These are phyloP conservation scores for Flaveria ramosissima DNA, from an alignment of 129 eudicot species.

Conservation along the genomic window DNA sequence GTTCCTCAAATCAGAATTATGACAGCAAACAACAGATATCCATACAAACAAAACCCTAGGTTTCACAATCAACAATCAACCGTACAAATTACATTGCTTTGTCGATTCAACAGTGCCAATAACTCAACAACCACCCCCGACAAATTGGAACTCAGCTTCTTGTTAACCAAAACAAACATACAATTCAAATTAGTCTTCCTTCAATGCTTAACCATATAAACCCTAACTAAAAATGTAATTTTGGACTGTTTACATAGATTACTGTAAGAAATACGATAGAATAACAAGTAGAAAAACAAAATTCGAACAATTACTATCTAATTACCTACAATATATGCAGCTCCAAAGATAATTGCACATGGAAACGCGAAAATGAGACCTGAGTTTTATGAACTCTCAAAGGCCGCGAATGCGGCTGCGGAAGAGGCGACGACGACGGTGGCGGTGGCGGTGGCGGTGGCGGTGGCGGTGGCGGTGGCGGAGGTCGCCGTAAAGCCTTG, in stretches of 20 bases:
- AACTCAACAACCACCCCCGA: not conserved
- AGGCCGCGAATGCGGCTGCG: not conserved
- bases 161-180: not conserved
- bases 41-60: not conserved
- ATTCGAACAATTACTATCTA: not conserved
- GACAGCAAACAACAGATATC: not conserved
- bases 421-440: not conserved
- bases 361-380: not conserved
- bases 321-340: slow-evolving; percentile 9
- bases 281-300: not conserved
- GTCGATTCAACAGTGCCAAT: not conserved
- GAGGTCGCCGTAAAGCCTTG: not conserved
- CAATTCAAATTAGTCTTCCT: not conserved
- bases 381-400: not conserved
- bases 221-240: slow-evolving; percentile 2
- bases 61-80: not conserved
- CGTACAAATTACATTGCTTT: not conserved
- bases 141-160: not conserved
- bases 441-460: no score
- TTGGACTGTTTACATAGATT: not conserved
- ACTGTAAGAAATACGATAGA: not conserved
- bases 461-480: not conserved
- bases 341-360: not conserved
- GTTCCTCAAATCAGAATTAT: not conserved
- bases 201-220: not conserved